A percentile compares a stretch with the other conserved stretches of the same genome.
phyloP scores from a whole-genome alignment of 768 basidiomycete species.

The Naganishia randhawae region DNA sequence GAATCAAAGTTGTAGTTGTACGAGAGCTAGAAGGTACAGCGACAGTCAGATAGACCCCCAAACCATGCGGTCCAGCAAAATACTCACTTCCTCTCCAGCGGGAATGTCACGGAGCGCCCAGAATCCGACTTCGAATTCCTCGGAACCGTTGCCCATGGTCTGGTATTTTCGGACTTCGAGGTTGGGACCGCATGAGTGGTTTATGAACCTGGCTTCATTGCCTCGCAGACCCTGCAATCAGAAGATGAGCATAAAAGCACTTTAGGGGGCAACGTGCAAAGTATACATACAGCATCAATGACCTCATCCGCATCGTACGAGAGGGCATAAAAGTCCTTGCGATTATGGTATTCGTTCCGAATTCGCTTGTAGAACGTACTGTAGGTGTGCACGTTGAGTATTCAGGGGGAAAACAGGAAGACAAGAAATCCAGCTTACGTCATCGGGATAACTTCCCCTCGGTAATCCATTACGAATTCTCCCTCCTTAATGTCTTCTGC shows the following conservation, averaged over 20 bases:
- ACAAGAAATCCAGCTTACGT: constrained; percentile 36
- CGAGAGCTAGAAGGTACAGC: constrained; percentile 39
- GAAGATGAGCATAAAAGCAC: not conserved
- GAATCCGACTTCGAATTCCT: constrained; percentile 52
- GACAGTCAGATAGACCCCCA: not conserved
- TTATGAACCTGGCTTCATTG: constrained; percentile 52
- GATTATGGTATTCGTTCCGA: constrained; percentile 39
- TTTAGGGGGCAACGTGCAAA: not conserved
- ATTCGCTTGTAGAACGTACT: constrained; percentile 47
- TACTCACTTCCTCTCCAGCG: constrained; percentile 48
- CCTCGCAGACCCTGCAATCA: constrained; percentile 47
- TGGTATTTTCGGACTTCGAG: constrained; percentile 50
- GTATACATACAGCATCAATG: constrained; percentile 50
- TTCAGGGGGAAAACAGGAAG: constrained; percentile 12
- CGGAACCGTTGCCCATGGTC: constrained; percentile 46
- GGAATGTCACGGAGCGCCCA: constrained; percentile 50
- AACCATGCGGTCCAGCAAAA: not conserved
- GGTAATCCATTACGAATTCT: constrained; percentile 52
- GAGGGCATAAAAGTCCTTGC: constrained; percentile 51
- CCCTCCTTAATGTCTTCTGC: constrained; percentile 46
- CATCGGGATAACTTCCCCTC: constrained; percentile 49
- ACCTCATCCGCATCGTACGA: constrained; percentile 53
- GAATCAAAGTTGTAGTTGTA: constrained; percentile 51
- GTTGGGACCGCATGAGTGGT: constrained; percentile 52
- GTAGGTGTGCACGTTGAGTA: not conserved